These are phyloP conservation scores for Lotmaria passim DNA, from an alignment of 208 protist species.

Conservation along the genomic window DNA sequence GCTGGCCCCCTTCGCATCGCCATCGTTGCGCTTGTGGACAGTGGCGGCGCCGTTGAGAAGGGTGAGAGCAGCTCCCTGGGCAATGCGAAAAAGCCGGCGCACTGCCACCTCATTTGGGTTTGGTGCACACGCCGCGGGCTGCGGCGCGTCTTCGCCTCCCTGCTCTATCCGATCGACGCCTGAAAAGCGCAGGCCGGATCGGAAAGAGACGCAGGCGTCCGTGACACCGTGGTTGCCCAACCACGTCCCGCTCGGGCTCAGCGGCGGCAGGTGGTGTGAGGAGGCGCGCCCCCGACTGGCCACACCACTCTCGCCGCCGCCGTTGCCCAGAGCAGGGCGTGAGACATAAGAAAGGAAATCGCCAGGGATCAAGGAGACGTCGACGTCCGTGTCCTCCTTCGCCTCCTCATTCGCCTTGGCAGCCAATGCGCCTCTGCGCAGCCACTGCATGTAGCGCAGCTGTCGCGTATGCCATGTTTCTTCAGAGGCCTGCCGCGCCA, in stretches of 20 bases:
- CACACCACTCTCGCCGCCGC: not conserved
- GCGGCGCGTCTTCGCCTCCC: not conserved
- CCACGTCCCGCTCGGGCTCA: too few species aligned
- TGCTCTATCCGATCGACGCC: not conserved
- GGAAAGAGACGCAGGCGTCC: not conserved
- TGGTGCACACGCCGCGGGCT: not conserved
- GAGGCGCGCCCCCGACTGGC: not conserved
- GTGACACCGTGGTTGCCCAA: too few species aligned
- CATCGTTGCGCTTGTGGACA: not conserved
- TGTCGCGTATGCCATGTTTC: conserved; percentile 28
- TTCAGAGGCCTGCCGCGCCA: conserved; percentile 11
- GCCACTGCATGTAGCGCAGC: conserved; percentile 30
- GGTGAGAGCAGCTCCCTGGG: not conserved
- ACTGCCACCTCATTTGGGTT: conserved; percentile 36
- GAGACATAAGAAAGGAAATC: not conserved
- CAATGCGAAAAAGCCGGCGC: conserved; percentile 20
- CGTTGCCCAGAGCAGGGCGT: not conserved
- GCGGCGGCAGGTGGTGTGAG: too few species aligned
- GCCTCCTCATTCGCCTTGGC: conserved; percentile 1
- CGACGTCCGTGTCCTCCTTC: not conserved
- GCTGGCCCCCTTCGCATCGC: not conserved
- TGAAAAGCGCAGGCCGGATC: too few species aligned
- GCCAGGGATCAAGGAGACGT: not conserved
- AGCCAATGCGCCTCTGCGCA: conserved; percentile 13
- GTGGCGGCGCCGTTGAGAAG: not conserved